Base-by-base conservation (phyloP, 176 grass and related monocot genomes). In the Aegilops sharonensis region DNA sequence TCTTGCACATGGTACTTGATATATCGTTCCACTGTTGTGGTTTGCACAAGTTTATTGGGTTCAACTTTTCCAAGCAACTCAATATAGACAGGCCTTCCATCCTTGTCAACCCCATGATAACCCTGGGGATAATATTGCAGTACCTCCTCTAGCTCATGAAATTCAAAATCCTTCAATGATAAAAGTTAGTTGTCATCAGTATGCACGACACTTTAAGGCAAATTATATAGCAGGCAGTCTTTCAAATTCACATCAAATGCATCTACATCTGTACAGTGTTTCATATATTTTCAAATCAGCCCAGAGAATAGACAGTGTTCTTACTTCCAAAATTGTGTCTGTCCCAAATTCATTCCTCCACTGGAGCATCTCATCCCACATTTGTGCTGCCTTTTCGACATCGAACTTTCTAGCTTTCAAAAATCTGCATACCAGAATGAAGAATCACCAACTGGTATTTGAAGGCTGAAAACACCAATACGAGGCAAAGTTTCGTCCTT, bases 341-440 rank as follows among this genome's bases (percentile, higher is more conserved):
- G 97, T 91, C 73, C 92, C 90, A 13, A 94, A 99, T 30, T 96
- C 94, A 63, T 88, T 91, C 94, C 97, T 92, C 94, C 97, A 99
- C 5, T 83, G 83, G 40, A 96, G 90, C 97, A 99, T 99, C 72
- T 94, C 92, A 8, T 69, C 86, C 97, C 97, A 99, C 97, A 99
- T 96, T n/a, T 99, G 94, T 62, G 83, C 85, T 83, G 94, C 85
- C 68, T 99, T 99, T 60, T 93, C 92, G 8, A 93, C 83, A 56
- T 99, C 94, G 9, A 99, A 91, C 82, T 89, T 99, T 89, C 94
- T 96, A 77, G 97, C 94, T 77, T 99, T 99, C 63, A 99, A 93
- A 87, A 99, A 99, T 90, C 97, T 99, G 83, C 73, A 95, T 35
- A 43, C 83, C 30, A 29, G 47, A 88, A 75, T 67, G 75, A 80